Evolutionary conservation across 2,329 filamentous ascomycete genomes (phyloP), one percentile per base, ranked within the genome.

Genomic region (Phoma sp.): DNA sequence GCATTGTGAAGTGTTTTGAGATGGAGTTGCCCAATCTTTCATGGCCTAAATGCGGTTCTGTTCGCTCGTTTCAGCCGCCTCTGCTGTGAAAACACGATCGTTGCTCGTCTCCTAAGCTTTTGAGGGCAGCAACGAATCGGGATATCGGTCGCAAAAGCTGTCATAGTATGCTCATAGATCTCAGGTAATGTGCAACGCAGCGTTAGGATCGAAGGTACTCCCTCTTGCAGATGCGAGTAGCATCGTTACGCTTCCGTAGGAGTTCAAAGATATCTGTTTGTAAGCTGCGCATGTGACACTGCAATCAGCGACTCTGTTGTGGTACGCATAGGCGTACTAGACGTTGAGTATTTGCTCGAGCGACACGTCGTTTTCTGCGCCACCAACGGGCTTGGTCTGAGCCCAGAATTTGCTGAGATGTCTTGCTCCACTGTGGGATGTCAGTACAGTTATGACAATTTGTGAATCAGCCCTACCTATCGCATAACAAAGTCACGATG

Each of bases 351-450:
- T 85, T 27, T 83, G 78, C 57, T 89, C 86, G 22, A 90, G 76
- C 3, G 75, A 76, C 40, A 79, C 74, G 27, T 78, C 79, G 46
- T 75, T 74, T 32, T 75, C 71, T 10, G 62, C 64, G 7, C 75
- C 79, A 23, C 87, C 89, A 72, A 89, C 79, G 46, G 87, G 83
- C 22, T 85, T 88, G 47, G 91, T 85, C 59, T 83, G 80, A 68
- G 88, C 89, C 89, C 89, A 95, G 70, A 96, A 93, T 75, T 93
- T 93, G 77, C 88, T 92, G 46, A 95, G 74, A 74, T 95, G 90
- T 60, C 91, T 82, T 8, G 86, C 86, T n/a, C 91, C 89, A 58
- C 73, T 75, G 54, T 49, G 41, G 51, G 54, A 13, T 18, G 14
- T 69, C 23, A 69, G 58, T 44, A 25, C 5, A 7, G 25, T n/a